Percentiles rank a stretch among this genome's conserved stretches.
Conservation (phyloP, 352 stramenopile species). For the Globisporangium nunn region DNA sequence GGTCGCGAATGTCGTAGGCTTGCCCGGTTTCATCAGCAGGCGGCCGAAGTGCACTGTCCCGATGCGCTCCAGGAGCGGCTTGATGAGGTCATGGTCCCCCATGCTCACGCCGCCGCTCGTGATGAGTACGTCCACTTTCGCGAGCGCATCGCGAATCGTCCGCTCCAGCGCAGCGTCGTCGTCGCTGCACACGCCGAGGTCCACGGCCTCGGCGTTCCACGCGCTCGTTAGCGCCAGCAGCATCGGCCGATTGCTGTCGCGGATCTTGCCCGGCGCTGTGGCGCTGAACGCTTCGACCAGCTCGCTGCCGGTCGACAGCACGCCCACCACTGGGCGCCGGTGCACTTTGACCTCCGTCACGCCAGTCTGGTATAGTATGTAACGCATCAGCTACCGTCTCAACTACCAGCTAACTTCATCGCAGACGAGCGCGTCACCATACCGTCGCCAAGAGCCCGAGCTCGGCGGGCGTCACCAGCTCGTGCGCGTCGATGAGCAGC, state of each 20-base stretch:
- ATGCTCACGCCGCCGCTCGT: conserved; percentile 95
- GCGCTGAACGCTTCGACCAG: conserved; percentile 63
- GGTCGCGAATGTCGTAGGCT: conserved; percentile 96
- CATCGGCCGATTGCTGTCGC: conserved; percentile 94
- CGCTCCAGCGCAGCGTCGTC: conserved; percentile 43
- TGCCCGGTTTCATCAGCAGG: conserved; percentile 97
- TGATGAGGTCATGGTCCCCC: conserved; percentile 93
- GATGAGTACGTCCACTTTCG: conserved; percentile 88
- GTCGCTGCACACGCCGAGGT: conserved; percentile 77
- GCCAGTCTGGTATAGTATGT: conserved; percentile 34
- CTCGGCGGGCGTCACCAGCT: conserved; percentile 79
- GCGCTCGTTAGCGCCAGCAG: conserved; percentile 62
- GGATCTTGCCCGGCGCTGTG: conserved; percentile 75
- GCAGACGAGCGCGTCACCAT: not conserved
- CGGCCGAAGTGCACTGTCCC: conserved; percentile 92
- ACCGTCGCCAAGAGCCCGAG: conserved; percentile 91
- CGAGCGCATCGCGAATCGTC: conserved; percentile 34
- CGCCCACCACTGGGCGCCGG: conserved; percentile 71
- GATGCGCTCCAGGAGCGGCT: conserved; percentile 81
- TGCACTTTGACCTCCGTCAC: conserved; percentile 67
- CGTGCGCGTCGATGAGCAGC: conserved; percentile 66
- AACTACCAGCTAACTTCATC: too few species aligned
- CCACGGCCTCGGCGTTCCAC: conserved; percentile 38
- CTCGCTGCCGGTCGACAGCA: conserved; percentile 95
- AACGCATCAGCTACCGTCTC: not conserved